phyloP scores from a whole-genome alignment of 163 green algal genomes.

The Scenedesmus sp. region DNA sequence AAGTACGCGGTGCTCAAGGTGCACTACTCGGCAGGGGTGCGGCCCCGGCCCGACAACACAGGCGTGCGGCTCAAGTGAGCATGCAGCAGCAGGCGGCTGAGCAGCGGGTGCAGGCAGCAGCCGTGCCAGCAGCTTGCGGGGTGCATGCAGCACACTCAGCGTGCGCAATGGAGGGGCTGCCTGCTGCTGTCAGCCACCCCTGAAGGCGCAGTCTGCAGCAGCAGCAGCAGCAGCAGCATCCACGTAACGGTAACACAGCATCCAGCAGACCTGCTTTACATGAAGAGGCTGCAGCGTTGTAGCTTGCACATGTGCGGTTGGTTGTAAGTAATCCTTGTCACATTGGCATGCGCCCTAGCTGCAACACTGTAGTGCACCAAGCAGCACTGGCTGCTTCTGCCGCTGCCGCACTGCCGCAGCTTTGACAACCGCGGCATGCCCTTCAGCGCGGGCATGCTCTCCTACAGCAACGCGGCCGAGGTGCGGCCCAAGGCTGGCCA shows the following conservation, averaged over 20 bases:
- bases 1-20: conserved; percentile 82
- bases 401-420: neutral
- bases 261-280: too few species aligned
- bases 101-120: neutral
- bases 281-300: too few species aligned
- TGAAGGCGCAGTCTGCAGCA: too few species aligned
- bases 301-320: too few species aligned
- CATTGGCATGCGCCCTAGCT: too few species aligned
- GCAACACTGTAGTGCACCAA: too few species aligned
- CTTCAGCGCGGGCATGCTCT: conserved; percentile 78
- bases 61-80: conserved; percentile 61
- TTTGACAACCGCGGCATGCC: conserved; percentile 58
- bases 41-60: conserved; percentile 57
- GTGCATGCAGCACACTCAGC: neutral
- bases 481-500: conserved; percentile 72
- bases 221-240: neutral
- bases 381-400: neutral
- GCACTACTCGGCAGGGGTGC: conserved; percentile 56
- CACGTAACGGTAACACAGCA: too few species aligned
- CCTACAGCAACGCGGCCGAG: conserved; percentile 78
- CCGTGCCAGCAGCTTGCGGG: neutral
- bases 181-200: too few species aligned
- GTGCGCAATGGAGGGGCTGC: neutral
- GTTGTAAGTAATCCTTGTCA: too few species aligned
- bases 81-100: too few species aligned